Evolutionary conservation across 768 basidiomycete species (phyloP), one percentile per base, ranked within the genome.

Genomic region (Mycena alexandri): DNA sequence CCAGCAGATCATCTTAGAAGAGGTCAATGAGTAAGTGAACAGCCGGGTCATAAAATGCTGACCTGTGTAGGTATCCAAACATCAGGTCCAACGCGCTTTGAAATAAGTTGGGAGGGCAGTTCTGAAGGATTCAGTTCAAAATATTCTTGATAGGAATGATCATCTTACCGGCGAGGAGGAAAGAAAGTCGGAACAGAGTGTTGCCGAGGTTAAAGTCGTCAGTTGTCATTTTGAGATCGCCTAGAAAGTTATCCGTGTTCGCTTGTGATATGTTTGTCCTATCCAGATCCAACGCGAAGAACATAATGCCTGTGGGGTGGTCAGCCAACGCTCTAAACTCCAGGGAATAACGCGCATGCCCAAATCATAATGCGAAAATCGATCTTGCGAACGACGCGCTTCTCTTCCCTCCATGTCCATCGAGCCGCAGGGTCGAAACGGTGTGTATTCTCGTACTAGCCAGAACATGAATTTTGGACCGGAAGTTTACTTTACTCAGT

Each of bases 401-500:
- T 81, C 77, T 92, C 90, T 75, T 92, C 90, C 44, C 87, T 74
- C 85, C 86, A 90, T 11, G 90, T 91, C 90, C 91, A 92, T 10
- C 90, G 84, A 21, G 89, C 90, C 17, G 76, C 56, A 2, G 88
- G 86, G 73, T 92, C 87, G 71, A 93, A 91, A 2, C 89, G 83
- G 69, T 87, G 87, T 8, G 83, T 71, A 71, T 90, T 90, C 76
- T 91, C 89, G 63, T 87, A 90, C 58, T 54, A 38, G 19, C 22
- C 16, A 33, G 44, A 43, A 38, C 34, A 54, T 53, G 12, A 63
- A 24, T 21, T 14, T n/a, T 8, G 10, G 14, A 38, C 2, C 38
- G 2, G 22, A 24, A 10, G 22, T 17, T 33, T 16, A 24, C 34
- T 29, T 10, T 9, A 25, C n/a, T n/a, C n/a, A 22, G 54, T 25